phyloP scores from a whole-genome alignment of 495 filamentous ascomycete genomes.

The Neurospora sp. region DNA sequence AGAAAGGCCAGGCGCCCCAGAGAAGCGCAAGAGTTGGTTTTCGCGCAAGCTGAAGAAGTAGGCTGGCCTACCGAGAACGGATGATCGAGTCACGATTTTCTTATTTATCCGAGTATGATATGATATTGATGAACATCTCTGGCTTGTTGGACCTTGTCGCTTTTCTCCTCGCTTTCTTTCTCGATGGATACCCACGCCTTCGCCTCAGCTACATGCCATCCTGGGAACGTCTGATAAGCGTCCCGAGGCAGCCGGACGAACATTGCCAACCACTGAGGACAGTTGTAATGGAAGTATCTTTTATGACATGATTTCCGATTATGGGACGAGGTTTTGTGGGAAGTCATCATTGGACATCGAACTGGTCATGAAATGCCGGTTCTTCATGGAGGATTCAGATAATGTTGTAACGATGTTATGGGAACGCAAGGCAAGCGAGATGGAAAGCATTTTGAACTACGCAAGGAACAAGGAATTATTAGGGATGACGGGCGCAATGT shows the following conservation, averaged over 20 bases:
- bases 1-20: constrained; percentile 32
- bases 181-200: neutral
- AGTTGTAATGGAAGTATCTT: neutral
- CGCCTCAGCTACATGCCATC: neutral
- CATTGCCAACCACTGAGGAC: neutral
- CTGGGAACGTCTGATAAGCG: neutral
- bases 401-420: neutral
- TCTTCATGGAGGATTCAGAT: neutral
- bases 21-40: constrained; percentile 87
- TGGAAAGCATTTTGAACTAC: neutral
- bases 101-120: neutral
- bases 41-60: constrained; percentile 34
- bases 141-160: neutral
- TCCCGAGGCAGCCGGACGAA: neutral
- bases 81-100: neutral
- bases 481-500: neutral
- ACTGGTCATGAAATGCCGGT: neutral
- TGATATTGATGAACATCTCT: neutral
- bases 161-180: neutral
- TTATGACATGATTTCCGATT: neutral
- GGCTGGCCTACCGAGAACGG: neutral
- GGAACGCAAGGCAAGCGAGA: neutral
- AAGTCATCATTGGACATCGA: neutral
- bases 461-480: neutral
- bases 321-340: neutral